Conservation (phyloP, 2,329 filamentous ascomycete genomes). For the Monosporascus sp. region DNA sequence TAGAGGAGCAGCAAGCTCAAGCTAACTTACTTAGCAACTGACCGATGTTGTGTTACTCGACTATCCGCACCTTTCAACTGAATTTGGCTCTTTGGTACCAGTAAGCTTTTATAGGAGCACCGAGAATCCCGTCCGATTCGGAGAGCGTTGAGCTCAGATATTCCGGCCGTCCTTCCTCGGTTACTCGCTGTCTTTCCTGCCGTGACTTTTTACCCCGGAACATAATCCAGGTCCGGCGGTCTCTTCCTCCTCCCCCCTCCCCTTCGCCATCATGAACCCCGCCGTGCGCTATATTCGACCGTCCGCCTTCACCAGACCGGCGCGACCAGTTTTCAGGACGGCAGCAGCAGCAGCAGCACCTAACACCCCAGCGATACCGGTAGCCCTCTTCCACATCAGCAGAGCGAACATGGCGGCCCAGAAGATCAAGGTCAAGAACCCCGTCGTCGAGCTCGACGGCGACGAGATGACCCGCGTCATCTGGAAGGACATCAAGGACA, state of each 20-base stretch:
- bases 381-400: constrained; percentile 29
- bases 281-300: constrained; percentile 24
- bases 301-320: constrained; percentile 21
- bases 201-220: not conserved
- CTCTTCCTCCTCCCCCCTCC: not conserved
- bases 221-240: not conserved
- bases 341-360: constrained; percentile 12
- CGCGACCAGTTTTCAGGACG: constrained; percentile 22
- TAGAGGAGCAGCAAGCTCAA: no score
- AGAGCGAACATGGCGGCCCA: constrained; percentile 53
- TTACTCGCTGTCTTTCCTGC: not conserved
- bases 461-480: constrained; percentile 98
- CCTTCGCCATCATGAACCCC: constrained; percentile 21
- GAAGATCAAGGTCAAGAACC: constrained; percentile 99
- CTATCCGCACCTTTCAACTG: not conserved
- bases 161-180: not conserved
- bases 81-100: not conserved
- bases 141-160: not conserved
- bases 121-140: not conserved
- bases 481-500: constrained; percentile 99
- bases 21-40: no score
- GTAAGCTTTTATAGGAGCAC: not conserved
- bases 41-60: not conserved
- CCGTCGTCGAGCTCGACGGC: constrained; percentile 94
- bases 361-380: constrained; percentile 20